A percentile compares a stretch with the other conserved stretches of the same genome.
Evolutionary conservation across 345 rosid genomes (phyloP).

Genomic region (Geranium brycei): DNA sequence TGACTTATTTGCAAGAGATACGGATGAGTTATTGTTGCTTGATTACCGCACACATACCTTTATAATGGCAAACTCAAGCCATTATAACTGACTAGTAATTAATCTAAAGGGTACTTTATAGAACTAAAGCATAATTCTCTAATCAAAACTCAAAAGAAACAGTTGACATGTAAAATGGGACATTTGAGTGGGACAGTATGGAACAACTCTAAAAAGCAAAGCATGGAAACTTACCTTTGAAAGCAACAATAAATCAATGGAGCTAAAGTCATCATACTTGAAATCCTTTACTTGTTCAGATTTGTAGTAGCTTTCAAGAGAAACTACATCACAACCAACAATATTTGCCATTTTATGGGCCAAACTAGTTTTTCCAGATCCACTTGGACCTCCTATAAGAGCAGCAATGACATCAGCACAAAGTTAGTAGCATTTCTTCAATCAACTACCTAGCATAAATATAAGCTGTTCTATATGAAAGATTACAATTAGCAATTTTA

Average conservation of each 20-base stretch:
- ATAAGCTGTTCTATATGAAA: background rate
- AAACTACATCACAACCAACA: constrained; percentile 97
- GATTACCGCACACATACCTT: background rate
- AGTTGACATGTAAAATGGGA: no score
- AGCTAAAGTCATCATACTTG: constrained; percentile 83
- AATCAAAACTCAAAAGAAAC: background rate
- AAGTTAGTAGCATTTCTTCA: no score
- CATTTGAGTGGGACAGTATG: background rate
- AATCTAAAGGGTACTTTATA: background rate
- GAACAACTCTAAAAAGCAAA: background rate
- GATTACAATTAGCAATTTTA: background rate
- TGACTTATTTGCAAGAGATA: background rate
- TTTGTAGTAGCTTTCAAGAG: constrained; percentile 90
- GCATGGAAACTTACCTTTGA: constrained; percentile 44
- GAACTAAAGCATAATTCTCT: background rate
- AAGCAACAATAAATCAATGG: constrained; percentile 79
- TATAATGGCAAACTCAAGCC: background rate
- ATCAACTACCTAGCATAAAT: no score
- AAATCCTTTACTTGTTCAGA: constrained; percentile 76
- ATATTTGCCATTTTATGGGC: constrained; percentile 99
- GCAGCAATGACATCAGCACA: constrained; percentile 7
- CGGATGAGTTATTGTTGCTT: background rate
- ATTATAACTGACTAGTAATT: no score
- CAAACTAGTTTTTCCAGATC: constrained; percentile 97
- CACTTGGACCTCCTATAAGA: constrained; percentile 96